Evolutionary conservation across 345 rosid species (phyloP), one percentile per base, ranked within the genome.

Genomic region (Aquilaria sinensis): DNA sequence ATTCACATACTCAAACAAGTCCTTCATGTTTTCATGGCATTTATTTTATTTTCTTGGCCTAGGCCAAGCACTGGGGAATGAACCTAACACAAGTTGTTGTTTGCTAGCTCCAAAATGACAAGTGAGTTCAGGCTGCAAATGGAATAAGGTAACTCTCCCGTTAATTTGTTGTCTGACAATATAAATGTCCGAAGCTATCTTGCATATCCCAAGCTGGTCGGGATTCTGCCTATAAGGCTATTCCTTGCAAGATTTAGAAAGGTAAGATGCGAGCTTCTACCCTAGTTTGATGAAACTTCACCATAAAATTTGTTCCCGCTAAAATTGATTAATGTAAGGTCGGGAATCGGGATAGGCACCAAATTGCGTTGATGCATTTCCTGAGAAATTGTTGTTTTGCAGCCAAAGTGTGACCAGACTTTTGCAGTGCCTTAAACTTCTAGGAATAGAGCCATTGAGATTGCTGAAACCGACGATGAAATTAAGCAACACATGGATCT

Each of bases 271-370:
- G 58, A 53, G 48, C 68, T 66, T 1, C 6, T 54, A 0, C 58
- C 67, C 64, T 51, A 72, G 9, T 33, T 75, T 30, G 66, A 41
- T 0, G 58, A 66, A 43, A 78, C 47, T 31, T 77, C 74, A 0
- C 78, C 76, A 4, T 52, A 56, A 37, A 79, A 47, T 0, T 60
- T 66, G 58, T 75, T 79, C 34, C 58, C 0, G 49, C 75, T 76
- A 6, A 76, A 37, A 9, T 62, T 53, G 3, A 67, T 51, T 31
- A 15, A 51, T 0, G 13, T 1, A 59, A 76, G 14, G 30, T 63
- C 41, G 5, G 75, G 23, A 16, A 16, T 23, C 23, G 23, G 23
- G 79, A 29, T 69, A 71, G 11, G 66, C 34, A 4, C 79, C 81
- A 60, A 80, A 75, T 16, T 6, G 62, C 49, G 65, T 55, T 2